Evolutionary conservation across 495 filamentous ascomycete species (phyloP).

Genomic region (Beverwykella pulmonaria): DNA sequence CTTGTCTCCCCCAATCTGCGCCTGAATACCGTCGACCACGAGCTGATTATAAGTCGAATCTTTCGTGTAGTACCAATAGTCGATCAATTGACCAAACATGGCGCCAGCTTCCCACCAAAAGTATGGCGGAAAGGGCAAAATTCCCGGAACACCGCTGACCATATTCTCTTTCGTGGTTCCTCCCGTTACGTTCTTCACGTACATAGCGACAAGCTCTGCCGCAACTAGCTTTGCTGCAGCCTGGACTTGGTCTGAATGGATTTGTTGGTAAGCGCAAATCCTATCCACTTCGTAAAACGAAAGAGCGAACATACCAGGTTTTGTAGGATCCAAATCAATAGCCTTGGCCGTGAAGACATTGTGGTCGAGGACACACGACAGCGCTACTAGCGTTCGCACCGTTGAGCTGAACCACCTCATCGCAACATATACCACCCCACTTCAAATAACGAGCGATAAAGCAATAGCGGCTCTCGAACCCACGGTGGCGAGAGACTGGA

Average conservation of each 20-base stretch:
- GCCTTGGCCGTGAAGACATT: conserved; percentile 1
- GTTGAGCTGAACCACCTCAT: conserved; percentile 16
- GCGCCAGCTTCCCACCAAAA: conserved; percentile 79
- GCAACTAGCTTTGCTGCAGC: conserved; percentile 63
- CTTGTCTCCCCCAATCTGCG: conserved; percentile 66
- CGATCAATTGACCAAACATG: conserved; percentile 73
- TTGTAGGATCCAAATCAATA: conserved; percentile 22
- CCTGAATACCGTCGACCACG: conserved; percentile 66
- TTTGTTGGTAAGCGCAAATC: not conserved
- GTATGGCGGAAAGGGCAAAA: conserved; percentile 58
- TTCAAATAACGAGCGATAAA: not conserved
- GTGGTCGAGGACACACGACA: not conserved
- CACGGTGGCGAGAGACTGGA: too few species aligned
- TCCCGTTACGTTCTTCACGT: conserved; percentile 53
- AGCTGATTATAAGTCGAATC: conserved; percentile 73
- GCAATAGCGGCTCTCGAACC: not conserved
- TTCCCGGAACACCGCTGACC: conserved; percentile 63
- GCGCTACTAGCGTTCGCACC: not conserved
- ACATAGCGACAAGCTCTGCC: conserved; percentile 65
- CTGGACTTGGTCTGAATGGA: conserved; percentile 64
- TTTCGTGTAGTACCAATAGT: conserved; percentile 83
- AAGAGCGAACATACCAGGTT: not conserved
- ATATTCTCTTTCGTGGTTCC: conserved; percentile 45
- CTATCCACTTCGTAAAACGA: too few species aligned
- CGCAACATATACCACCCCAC: conserved; percentile 1